Conservation (phyloP, 768 basidiomycete species). For the Auriscalpium microsporum region DNA sequence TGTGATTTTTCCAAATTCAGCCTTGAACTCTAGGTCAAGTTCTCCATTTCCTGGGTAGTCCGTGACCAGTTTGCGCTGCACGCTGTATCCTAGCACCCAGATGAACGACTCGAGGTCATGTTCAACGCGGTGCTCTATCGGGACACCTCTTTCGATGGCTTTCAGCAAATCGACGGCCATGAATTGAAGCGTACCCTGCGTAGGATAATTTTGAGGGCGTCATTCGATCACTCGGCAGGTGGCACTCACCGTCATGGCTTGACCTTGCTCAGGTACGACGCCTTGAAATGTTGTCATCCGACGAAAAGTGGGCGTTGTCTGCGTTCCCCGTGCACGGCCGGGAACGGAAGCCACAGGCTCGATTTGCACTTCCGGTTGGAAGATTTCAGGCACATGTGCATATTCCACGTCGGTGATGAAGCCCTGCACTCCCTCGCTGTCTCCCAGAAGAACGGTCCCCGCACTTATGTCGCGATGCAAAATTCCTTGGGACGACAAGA, state of each 20-base stretch:
- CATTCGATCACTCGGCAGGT: not conserved
- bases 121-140: not conserved
- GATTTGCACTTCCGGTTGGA: not conserved
- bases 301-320: not conserved
- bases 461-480: not conserved
- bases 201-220: not conserved
- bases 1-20: too few species aligned
- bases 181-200: not conserved
- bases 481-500: not conserved
- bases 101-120: conserved; percentile 15
- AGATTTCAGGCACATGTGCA: not conserved
- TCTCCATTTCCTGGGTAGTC: too few species aligned
- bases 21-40: too few species aligned
- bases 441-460: not conserved
- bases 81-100: conserved; percentile 5
- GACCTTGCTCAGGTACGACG: not conserved
- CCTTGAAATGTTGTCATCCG: not conserved
- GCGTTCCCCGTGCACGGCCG: not conserved
- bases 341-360: not conserved
- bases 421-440: not conserved
- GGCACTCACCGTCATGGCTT: not conserved
- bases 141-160: not conserved
- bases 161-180: not conserved
- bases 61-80: too few species aligned
- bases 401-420: not conserved